These are phyloP conservation scores for Crithidia expoeki DNA, from an alignment of 208 protist species.

Conservation along the genomic window DNA sequence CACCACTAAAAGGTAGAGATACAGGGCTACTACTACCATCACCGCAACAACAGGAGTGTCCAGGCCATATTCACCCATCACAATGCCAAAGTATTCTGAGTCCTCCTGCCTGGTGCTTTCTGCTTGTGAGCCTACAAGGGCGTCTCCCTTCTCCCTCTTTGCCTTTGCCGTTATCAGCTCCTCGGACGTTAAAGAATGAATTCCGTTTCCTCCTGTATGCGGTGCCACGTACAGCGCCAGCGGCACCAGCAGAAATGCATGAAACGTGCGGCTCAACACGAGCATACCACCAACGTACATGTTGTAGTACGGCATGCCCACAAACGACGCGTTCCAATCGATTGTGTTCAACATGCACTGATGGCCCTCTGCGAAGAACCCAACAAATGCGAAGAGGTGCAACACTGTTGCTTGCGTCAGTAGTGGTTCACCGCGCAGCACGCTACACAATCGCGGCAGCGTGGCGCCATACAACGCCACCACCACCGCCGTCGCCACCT, in stretches of 20 bases:
- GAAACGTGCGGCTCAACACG: constrained; percentile 70
- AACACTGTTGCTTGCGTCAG: constrained; percentile 45
- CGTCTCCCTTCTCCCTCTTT: constrained; percentile 6
- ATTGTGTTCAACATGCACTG: constrained; percentile 78
- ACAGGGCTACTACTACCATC: constrained; percentile 31
- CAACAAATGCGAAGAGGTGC: constrained; percentile 49
- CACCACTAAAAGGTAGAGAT: constrained; percentile 45
- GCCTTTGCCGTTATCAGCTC: background rate
- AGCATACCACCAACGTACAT: constrained; percentile 56
- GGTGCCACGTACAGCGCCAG: constrained; percentile 32
- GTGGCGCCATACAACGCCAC: constrained; percentile 48
- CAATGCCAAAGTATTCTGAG: too few relatives aligned
- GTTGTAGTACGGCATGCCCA: constrained; percentile 59
- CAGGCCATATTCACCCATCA: too few relatives aligned
- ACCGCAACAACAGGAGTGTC: background rate
- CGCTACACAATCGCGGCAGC: constrained; percentile 32
- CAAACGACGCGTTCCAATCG: constrained; percentile 81
- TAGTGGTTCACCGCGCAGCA: constrained; percentile 11
- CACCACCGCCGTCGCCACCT: constrained; percentile 37
- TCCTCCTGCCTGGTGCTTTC: too few relatives aligned
- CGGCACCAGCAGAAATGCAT: constrained; percentile 55
- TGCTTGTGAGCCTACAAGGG: background rate
- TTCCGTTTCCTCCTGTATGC: background rate
- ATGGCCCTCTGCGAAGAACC: constrained; percentile 74
- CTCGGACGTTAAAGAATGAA: background rate